These are phyloP conservation scores for Raddia distichophylla DNA, from an alignment of 176 grass and related monocot genomes.

Conservation along the genomic window DNA sequence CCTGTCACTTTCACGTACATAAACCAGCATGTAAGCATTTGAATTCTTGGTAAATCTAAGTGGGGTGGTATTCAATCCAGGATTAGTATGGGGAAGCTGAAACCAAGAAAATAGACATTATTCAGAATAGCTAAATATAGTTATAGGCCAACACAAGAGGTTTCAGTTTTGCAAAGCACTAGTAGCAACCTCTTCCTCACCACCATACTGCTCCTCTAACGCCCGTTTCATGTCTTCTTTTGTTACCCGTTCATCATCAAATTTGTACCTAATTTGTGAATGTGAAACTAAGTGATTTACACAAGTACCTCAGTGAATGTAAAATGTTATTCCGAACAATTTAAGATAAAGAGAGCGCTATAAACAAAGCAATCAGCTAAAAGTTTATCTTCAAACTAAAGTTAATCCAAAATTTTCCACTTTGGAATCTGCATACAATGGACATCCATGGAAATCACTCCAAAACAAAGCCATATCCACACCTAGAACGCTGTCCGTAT, in stretches of 20 bases:
- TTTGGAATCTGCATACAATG: not conserved
- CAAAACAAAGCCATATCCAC: not conserved
- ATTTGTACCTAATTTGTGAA: slow-evolving; percentile 66
- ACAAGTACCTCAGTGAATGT: not conserved
- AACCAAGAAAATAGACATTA: slow-evolving; percentile 19
- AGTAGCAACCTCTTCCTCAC: slow-evolving; percentile 77
- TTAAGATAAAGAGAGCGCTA: not conserved
- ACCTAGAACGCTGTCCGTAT: not conserved
- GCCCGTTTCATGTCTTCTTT: slow-evolving; percentile 65
- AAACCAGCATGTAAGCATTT: slow-evolving; percentile 90
- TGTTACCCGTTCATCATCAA: slow-evolving; percentile 78
- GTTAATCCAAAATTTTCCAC: not conserved
- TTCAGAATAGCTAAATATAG: slow-evolving; percentile 17
- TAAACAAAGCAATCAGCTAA: slow-evolving; percentile 20
- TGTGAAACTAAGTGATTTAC: slow-evolving; percentile 33
- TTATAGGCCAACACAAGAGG: not conserved
- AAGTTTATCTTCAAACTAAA: not conserved
- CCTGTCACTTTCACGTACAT: slow-evolving; percentile 76
- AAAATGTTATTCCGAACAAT: slow-evolving; percentile 8
- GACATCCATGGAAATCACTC: not conserved
- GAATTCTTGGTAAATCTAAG: slow-evolving; percentile 78
- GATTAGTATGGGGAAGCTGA: slow-evolving; percentile 71
- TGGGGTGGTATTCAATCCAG: slow-evolving; percentile 64
- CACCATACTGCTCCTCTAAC: slow-evolving; percentile 78
- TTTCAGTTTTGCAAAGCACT: slow-evolving; percentile 1